Base-by-base conservation (phyloP, 768 basidiomycete genomes). In the Tricholoma flavovirens region DNA sequence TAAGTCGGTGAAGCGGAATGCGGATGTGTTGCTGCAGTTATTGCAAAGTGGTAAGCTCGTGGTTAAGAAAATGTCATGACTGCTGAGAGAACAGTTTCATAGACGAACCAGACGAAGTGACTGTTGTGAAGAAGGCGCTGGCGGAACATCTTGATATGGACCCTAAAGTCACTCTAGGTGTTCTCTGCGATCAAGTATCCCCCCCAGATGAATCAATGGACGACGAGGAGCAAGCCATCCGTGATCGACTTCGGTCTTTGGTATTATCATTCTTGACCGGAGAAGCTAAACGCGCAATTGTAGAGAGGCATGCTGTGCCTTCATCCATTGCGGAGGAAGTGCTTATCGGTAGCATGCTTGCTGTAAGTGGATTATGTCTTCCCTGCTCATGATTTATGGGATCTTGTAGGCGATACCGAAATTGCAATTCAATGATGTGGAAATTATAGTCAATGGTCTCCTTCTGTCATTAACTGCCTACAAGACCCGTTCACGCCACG, bases 11-110 rank as follows among this genome's bases (percentile, higher is more conserved):
- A 84, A 83, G 66, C 72, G 87, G 60, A 89, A 89, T 66, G 82
- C 83, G 3, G 87, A 89, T 67, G 87, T 89, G 2, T 72, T 89
- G 17, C 75, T 89, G n/a, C 87, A 89, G 59, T 69, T 89, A 14
- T 74, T 89, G 8, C 88, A 88, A 66, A 86, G 84, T 60, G 87
- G 87, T 88, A 64, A 67, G 84, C 74, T 38, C 10, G 33, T 15
- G 17, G 17, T 24, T 32, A n/a, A 29, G 51, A 30, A 14, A 29
- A 12, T 19, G 24, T 40, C 26, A 32, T 52, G 29, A 29, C 7
- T 46, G 48, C 48, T 62, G 8, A 52, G 38, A 21, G 51, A 12
- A 4, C 14, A 54, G 53, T 38, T 55, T 40, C 54, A 49, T 53
- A 85, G 88, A 87, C 59, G 87, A 89, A 67, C 79, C 75, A 0